These are phyloP conservation scores for Albizia julibrissin DNA, from an alignment of 306 rosid genomes.

Conservation along the genomic window DNA sequence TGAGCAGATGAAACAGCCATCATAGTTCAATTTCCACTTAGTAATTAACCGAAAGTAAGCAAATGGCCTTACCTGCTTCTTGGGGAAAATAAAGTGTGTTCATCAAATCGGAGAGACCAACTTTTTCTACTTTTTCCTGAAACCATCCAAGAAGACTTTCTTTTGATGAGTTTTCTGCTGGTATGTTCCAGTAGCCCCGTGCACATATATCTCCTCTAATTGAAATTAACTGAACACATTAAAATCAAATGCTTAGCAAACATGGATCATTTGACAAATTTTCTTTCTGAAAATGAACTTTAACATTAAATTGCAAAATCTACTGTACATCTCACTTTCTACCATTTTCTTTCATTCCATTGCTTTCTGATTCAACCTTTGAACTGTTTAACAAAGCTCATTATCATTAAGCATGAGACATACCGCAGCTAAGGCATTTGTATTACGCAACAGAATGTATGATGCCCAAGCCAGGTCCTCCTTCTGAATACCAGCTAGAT, in stretches of 20 bases:
- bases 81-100: conserved; percentile 79
- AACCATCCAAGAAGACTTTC: conserved; percentile 60
- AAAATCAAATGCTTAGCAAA: conserved; percentile 24
- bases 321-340: neutral
- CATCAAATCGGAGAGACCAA: conserved; percentile 56
- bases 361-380: neutral
- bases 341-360: neutral
- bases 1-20: neutral
- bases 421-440: conserved; percentile 74
- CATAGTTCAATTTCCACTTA: neutral
- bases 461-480: conserved; percentile 96
- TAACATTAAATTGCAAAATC: neutral
- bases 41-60: conserved; percentile 9
- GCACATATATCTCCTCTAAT: conserved; percentile 63
- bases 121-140: conserved; percentile 53
- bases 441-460: conserved; percentile 74
- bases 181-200: conserved; percentile 87
- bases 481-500: conserved; percentile 49
- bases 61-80: conserved; percentile 53
- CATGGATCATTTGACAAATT: neutral
- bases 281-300: neutral
- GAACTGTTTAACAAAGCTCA: neutral
- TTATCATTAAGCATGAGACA: conserved; percentile 18
- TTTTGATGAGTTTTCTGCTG: conserved; percentile 49
- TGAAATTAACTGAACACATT: conserved; percentile 60